phyloP scores from a whole-genome alignment of 495 filamentous ascomycete genomes.

The Podospora pseudocomata region DNA sequence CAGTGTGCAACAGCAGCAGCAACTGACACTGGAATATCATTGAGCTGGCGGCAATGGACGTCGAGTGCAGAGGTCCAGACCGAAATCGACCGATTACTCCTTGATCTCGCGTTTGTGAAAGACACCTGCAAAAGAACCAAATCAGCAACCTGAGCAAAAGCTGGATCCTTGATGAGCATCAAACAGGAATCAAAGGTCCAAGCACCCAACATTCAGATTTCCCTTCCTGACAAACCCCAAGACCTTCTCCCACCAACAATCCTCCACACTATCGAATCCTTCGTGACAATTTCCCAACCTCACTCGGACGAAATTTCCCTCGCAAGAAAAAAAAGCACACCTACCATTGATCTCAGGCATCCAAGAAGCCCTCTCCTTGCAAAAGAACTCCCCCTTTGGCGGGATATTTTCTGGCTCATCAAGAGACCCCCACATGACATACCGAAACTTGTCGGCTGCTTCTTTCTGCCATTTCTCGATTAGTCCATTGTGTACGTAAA shows the following conservation, averaged over 20 bases:
- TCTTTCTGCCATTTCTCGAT: slow-evolving; percentile 30
- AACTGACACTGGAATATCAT: background rate
- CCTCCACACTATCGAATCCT: background rate
- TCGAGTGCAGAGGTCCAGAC: background rate
- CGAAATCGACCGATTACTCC: background rate
- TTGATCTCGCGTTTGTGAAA: slow-evolving; percentile 10
- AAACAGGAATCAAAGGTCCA: background rate
- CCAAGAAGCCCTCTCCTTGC: slow-evolving; percentile 54
- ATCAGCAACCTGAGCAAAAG: background rate
- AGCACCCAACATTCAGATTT: background rate
- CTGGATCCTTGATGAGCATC: background rate
- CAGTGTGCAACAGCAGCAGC: background rate
- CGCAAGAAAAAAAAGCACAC: background rate
- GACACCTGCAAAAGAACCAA: background rate
- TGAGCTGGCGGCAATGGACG: background rate
- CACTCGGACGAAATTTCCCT: background rate
- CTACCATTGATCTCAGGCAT: slow-evolving; percentile 59
- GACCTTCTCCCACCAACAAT: background rate
- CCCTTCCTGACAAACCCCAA: background rate
- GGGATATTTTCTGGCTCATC: slow-evolving; percentile 58
- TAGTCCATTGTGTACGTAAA: background rate
- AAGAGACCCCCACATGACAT: slow-evolving; percentile 61
- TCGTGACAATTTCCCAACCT: background rate
- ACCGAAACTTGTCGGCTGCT: slow-evolving; percentile 56
- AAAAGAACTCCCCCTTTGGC: slow-evolving; percentile 70